Percentiles rank a stretch among this genome's conserved stretches.
Evolutionary conservation across 2,329 filamentous ascomycete species (phyloP).

Genomic region (Tolypocladium sp.): DNA sequence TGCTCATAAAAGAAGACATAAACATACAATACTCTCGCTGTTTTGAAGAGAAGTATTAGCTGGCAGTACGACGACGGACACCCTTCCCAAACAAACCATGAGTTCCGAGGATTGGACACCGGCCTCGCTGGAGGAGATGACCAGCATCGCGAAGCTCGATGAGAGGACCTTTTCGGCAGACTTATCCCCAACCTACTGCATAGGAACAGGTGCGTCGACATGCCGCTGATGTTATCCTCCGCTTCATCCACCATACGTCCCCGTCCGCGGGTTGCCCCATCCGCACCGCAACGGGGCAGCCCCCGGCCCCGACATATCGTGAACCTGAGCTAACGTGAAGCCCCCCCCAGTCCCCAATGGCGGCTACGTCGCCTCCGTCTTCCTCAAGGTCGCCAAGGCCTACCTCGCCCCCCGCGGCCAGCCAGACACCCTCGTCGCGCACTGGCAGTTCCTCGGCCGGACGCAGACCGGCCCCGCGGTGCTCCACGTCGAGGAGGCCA

Average conservation of each 20-base stretch:
- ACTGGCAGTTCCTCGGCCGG: slow-evolving; percentile 32
- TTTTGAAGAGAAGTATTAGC: too few relatives aligned
- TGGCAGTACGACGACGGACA: too few relatives aligned
- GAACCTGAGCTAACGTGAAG: not conserved
- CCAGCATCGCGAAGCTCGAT: not conserved
- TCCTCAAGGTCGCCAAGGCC: slow-evolving; percentile 23
- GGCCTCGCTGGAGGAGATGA: not conserved
- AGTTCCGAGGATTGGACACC: not conserved
- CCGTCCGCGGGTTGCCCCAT: too few relatives aligned
- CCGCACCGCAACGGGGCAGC: too few relatives aligned
- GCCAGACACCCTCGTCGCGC: slow-evolving; percentile 26
- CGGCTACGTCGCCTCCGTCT: slow-evolving; percentile 32
- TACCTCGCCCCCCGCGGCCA: slow-evolving; percentile 25
- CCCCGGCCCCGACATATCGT: not conserved
- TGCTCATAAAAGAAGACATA: too few relatives aligned
- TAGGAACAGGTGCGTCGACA: not conserved
- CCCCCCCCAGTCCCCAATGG: slow-evolving; percentile 30
- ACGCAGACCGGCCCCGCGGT: slow-evolving; percentile 26
- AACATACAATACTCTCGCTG: too few relatives aligned
- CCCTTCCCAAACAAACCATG: not conserved
- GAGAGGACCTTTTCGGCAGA: not conserved
- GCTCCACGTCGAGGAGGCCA: slow-evolving; percentile 30
- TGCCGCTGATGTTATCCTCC: too few relatives aligned
- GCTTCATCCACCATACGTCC: too few relatives aligned
- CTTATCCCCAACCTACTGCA: not conserved